Base-by-base conservation (phyloP, 2,329 filamentous ascomycete genomes). In the Arthrobotrys conoides region DNA sequence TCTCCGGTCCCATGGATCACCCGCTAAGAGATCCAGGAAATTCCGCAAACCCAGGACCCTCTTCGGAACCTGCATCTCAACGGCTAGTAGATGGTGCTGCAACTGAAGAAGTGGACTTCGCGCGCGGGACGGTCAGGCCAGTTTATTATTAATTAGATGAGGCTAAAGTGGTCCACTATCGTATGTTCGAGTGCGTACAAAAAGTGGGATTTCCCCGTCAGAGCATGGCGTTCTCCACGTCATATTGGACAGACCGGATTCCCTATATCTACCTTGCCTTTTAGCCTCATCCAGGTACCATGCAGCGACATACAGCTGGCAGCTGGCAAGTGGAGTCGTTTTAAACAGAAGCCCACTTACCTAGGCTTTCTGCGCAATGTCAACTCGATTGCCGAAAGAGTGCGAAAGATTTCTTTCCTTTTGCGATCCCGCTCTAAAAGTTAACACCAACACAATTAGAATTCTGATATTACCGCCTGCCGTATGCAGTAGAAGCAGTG, bases 1-100 rank as follows among this genome's bases (percentile, higher is more conserved):
- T 71, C 49, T 76, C 73, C 73, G 67, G 61, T 41, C 41, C 73
- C 73, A 77, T 77, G 73, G 73, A 71, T 77, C 73, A 77, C 63
- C 73, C 67, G 51, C 73, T 71, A 77, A 24, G 18, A 38, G 66
- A 70, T 70, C 66, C 67, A 71, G 67, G 73, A 66, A 71, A 55
- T 44, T 18, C 59, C 38, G 20, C 46, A 57, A 36, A 12, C 33
- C 33, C 33, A 36, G 33, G 57, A 55, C 24, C 36, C 27, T 30
- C 8, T 59, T 59, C 53, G 33, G 33, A 22, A 59, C 53, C 14
- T 27, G 5, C 18, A 20, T 24, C 3, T 33, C 3, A 44, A 22
- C 22, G 36, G 18, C 16, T 12, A 8, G 18, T 16, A 36, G 33
- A 44, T 61, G 22, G 33, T 44, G 18, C 27, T 18, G n/a, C n/a